Evolutionary conservation across 148 eudicot species (phyloP), one percentile per base, ranked within the genome.

Genomic region (Chenopodium album): DNA sequence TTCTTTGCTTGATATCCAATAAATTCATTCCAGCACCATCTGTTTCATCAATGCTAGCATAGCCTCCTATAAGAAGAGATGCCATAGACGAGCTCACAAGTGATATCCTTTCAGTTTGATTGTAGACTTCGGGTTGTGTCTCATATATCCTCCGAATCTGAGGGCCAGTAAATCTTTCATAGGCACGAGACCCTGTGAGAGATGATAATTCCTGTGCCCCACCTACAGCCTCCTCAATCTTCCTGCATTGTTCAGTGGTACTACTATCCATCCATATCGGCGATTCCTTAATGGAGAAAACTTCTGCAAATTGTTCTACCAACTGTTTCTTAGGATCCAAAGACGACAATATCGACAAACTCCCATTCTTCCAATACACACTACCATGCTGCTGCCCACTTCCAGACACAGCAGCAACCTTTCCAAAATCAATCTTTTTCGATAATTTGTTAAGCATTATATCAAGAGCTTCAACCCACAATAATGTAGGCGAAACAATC

Each of bases 11-110:
- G 70, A 95, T 93, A 85, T 93, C 97, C 94, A 95, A 83, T 83
- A 95, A 86, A 84, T 95, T 95, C 98, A 95, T 95, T 79, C 98
- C 98, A 23, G 98, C 98, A 63, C 94, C 98, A 89, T 95, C 98
- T 67, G 98, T 95, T 72, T 91, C 91, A 87, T 95, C 98, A 59
- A 95, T 95, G 79, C 92, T 85, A 76, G 98, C 97, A 89, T 93
- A 89, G 54, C 78, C 63, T 67, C 98, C 98, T 9, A 88, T 83
- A 79, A 93, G 92, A 50, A 95, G 88, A 86, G 93, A 91, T 3
- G 97, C 97, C 88, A 92, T 89, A 77, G 93, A 92, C 1, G 98
- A 95, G 90, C 98, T 95, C 80, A 93, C 98, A 29, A 95, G 88
- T 2, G 98, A 95, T 70, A 95, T 93, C 87, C 98, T 91, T 86